phyloP scores from a whole-genome alignment of 2,329 filamentous ascomycete genomes.

The Ophiostoma novo-ulmi region DNA sequence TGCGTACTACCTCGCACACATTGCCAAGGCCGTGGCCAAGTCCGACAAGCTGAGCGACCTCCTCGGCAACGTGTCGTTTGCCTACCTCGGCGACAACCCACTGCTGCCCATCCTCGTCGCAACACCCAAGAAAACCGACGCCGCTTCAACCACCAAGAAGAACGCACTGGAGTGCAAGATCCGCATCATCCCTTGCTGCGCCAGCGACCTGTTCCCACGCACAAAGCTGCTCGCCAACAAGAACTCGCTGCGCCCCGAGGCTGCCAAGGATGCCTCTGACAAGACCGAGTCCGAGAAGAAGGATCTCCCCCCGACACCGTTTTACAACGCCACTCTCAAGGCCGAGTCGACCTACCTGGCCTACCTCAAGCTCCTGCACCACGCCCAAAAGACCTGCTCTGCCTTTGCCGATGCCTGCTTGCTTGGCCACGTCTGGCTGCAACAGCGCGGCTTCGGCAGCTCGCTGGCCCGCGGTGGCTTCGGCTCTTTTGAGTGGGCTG shows the following conservation, averaged over 20 bases:
- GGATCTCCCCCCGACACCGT: slow-evolving; percentile 57
- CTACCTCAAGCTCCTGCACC: slow-evolving; percentile 71
- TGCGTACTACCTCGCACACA: slow-evolving; percentile 81
- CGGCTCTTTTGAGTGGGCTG: slow-evolving; percentile 85
- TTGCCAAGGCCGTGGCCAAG: slow-evolving; percentile 63
- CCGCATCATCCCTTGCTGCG: slow-evolving; percentile 65
- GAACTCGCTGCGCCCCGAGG: slow-evolving; percentile 61
- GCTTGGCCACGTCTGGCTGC: slow-evolving; percentile 81
- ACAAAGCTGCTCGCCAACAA: slow-evolving; percentile 65
- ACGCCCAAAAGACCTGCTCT: slow-evolving; percentile 62
- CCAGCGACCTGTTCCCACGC: slow-evolving; percentile 62
- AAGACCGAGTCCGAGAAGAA: background rate
- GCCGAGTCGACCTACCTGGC: slow-evolving; percentile 67
- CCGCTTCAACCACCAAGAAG: slow-evolving; percentile 25
- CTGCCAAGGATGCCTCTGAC: slow-evolving; percentile 40
- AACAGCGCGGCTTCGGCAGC: slow-evolving; percentile 74
- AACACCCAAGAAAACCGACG: slow-evolving; percentile 29
- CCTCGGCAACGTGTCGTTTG: slow-evolving; percentile 58
- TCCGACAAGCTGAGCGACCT: slow-evolving; percentile 48
- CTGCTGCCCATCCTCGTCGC: slow-evolving; percentile 63
- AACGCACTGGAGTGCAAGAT: slow-evolving; percentile 49
- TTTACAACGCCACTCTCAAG: slow-evolving; percentile 83
- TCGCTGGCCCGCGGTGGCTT: slow-evolving; percentile 73
- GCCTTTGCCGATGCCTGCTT: slow-evolving; percentile 79
- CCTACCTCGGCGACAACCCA: slow-evolving; percentile 64